Evolutionary conservation across 192 early-diverging fungal genomes (phyloP), one percentile per base, ranked within the genome.

Genomic region (Coemansia sp.): DNA sequence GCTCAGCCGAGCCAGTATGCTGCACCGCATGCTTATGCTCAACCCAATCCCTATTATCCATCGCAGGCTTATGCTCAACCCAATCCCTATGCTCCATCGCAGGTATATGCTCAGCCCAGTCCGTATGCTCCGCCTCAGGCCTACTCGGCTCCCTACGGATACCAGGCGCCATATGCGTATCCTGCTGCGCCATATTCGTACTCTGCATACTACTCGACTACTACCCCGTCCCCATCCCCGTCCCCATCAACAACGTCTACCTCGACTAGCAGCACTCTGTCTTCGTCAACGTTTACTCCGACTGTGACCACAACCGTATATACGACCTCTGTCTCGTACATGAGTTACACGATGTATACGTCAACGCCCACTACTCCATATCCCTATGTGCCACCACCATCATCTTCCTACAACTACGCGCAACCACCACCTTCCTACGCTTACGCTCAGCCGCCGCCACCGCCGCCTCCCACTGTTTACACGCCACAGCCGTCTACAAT

Each of bases 301-400:
- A 54, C 51, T 12, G 51, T 54, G 15, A 54, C 51, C 2, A 54
- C 51, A 6, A 54, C 51, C 15, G 51, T 54, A 25, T 54, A 54
- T 32, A n/a, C 27, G 2, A 54, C 27, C 14, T 15, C 51, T 6
- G 15, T 12, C 6, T 6, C 51, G 3, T 54, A 6, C 29, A 17
- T 25, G 6, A 54, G 29, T 54, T 14, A 17, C 27, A 54, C 51
- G 2, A 25, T 15, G 14, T 54, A 54, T 15, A 19, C 9, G 27
- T 11, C 49, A 19, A 12, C 15, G 6, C 22, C 49, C 1, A 25
- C 49, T 5, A 53, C 49, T 3, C 27, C 49, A 35, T 35, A 35
- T 42, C 41, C 41, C 4, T 54, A 54, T 54, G 6, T 54, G 27
- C 51, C 12, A 6, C 25, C 35, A 10, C 56, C 56, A 20, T 17